Conservation (phyloP, 306 rosid genomes). For the Pyrus pyrifolia region DNA sequence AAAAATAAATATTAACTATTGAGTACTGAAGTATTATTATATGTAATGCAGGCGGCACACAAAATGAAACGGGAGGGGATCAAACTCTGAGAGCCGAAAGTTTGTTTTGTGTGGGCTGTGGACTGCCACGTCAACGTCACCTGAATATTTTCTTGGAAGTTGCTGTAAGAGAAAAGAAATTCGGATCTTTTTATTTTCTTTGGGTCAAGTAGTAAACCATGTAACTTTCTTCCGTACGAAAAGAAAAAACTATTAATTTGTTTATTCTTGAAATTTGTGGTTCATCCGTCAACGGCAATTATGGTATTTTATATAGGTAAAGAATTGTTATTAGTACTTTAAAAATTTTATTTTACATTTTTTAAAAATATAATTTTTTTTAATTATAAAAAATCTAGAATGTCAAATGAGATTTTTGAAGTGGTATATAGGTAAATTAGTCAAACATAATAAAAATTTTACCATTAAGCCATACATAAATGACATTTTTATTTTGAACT, state of each 20-base stretch:
- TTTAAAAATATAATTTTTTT: too few species aligned
- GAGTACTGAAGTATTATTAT: too few species aligned
- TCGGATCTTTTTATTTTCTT: neutral
- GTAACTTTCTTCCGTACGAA: neutral
- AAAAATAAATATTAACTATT: too few species aligned
- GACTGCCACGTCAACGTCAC: neutral
- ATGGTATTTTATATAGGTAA: neutral
- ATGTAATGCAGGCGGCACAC: neutral
- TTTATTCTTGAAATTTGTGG: neutral
- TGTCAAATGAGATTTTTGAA: too few species aligned
- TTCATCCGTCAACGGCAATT: neutral
- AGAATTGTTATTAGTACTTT: too few species aligned
- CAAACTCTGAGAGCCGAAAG: neutral
- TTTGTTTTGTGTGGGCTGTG: neutral
- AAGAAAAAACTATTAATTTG: neutral
- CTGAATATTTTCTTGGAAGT: too few species aligned
- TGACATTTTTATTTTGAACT: too few species aligned
- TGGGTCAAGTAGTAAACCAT: neutral
- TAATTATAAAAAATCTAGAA: too few species aligned
- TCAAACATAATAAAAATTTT: too few species aligned
- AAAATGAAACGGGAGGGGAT: neutral
- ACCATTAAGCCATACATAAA: too few species aligned
- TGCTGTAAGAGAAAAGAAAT: neutral
- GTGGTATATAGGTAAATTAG: too few species aligned
- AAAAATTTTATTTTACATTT: too few species aligned